These are phyloP conservation scores for Elaeis oleifera DNA, from an alignment of 202 grass and related monocot genomes.

Conservation along the genomic window DNA sequence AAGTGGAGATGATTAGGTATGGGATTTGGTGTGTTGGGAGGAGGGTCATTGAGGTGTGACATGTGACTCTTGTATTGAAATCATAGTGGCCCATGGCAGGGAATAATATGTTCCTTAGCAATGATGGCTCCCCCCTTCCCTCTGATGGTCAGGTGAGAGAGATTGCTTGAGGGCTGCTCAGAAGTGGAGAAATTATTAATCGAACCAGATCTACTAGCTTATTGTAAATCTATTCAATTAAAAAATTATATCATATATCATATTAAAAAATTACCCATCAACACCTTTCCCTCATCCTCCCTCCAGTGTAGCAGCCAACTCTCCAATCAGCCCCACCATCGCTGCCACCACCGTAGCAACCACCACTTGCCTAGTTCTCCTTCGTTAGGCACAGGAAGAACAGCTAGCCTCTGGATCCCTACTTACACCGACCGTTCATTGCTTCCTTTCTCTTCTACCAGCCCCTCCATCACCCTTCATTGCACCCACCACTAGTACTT, in stretches of 20 bases:
- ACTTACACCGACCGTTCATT: slow-evolving; percentile 47
- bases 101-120: slow-evolving; percentile 58
- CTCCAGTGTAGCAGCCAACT: slow-evolving; percentile 40
- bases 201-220: too few relatives aligned
- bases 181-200: background rate
- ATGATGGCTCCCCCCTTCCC: slow-evolving; percentile 38
- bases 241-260: too few relatives aligned
- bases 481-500: slow-evolving; percentile 26
- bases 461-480: slow-evolving; percentile 51
- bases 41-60: slow-evolving; percentile 11
- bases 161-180: slow-evolving; percentile 1
- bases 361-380: slow-evolving; percentile 59
- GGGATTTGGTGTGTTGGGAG: background rate
- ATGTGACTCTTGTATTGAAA: slow-evolving; percentile 32
- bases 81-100: slow-evolving; percentile 58
- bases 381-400: slow-evolving; percentile 59
- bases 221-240: too few relatives aligned
- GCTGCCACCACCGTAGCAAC: slow-evolving; percentile 33
- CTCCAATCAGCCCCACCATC: slow-evolving; percentile 5
- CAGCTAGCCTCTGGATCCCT: slow-evolving; percentile 44
- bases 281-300: slow-evolving; percentile 46
- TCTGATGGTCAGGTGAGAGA: slow-evolving; percentile 7
- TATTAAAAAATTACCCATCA: too few relatives aligned
- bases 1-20: slow-evolving; percentile 22
- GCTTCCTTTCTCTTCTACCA: slow-evolving; percentile 42